Conservation (phyloP, 768 basidiomycete species). For the Filobasidium wieringae region DNA sequence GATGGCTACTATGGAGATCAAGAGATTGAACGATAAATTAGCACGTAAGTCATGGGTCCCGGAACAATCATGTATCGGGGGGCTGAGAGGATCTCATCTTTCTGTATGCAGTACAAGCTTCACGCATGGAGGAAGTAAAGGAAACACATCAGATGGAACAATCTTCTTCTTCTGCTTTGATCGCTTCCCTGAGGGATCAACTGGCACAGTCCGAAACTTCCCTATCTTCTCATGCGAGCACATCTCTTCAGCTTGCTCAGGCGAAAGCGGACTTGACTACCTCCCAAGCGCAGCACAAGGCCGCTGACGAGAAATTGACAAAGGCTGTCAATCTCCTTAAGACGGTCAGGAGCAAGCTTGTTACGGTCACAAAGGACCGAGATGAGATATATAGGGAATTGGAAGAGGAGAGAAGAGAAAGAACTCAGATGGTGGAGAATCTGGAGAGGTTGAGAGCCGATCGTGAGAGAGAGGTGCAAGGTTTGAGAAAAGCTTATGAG, state of each 20-base stretch:
- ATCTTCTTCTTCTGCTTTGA: constrained; percentile 62
- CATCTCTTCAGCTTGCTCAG: constrained; percentile 49
- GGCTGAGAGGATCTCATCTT: neutral
- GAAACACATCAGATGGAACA: constrained; percentile 72
- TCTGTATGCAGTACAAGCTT: constrained; percentile 59
- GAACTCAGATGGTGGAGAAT: constrained; percentile 50
- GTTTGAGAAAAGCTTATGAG: constrained; percentile 50
- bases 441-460: constrained; percentile 52
- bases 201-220: constrained; percentile 59
- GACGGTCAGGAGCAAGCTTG: constrained; percentile 90
- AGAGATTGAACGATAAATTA: constrained; percentile 58
- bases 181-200: constrained; percentile 58
- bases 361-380: constrained; percentile 86
- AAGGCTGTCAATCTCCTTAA: constrained; percentile 88
- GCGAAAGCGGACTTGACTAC: constrained; percentile 56
- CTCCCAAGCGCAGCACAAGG: constrained; percentile 56
- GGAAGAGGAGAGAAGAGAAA: constrained; percentile 47
- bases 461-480: constrained; percentile 42
- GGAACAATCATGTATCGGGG: neutral
- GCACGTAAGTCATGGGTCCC: constrained; percentile 47
- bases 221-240: constrained; percentile 43
- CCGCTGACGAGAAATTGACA: constrained; percentile 92
- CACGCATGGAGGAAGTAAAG: constrained; percentile 67
- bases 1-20: constrained; percentile 69
- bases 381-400: constrained; percentile 64